These are phyloP conservation scores for Cenococcum geophilum DNA, from an alignment of 495 filamentous ascomycete species.

Conservation along the genomic window DNA sequence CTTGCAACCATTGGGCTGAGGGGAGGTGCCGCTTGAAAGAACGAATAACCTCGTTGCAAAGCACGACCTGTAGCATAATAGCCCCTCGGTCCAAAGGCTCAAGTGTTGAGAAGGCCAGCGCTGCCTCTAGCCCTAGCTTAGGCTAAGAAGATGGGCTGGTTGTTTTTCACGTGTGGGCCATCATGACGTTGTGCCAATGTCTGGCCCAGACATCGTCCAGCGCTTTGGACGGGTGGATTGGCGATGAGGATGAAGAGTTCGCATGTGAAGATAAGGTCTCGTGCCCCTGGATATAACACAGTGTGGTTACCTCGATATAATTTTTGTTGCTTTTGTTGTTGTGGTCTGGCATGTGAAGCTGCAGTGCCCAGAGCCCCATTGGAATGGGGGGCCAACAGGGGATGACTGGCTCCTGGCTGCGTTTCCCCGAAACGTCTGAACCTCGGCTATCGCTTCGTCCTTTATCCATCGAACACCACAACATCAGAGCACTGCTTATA, in stretches of 20 bases:
- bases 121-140: not conserved
- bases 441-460: slow-evolving; percentile 2
- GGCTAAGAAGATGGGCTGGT: not conserved
- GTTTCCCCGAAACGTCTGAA: not conserved
- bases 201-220: not conserved
- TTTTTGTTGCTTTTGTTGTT: not conserved
- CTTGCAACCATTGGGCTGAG: slow-evolving; percentile 3
- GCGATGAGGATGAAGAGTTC: not conserved
- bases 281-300: not conserved
- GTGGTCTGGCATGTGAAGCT: slow-evolving; percentile 7
- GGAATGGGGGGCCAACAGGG: not conserved
- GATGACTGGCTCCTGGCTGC: not conserved
- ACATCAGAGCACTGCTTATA: not conserved
- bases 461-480: not conserved
- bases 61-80: not conserved
- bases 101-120: not conserved
- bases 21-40: not conserved
- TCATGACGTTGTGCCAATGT: not conserved
- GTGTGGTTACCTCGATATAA: not conserved
- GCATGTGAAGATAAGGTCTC: not conserved
- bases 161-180: not conserved
- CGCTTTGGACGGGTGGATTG: not conserved
- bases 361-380: not conserved
- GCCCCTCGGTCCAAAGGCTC: slow-evolving; percentile 30
- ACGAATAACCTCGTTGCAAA: not conserved